A percentile compares a stretch with the other conserved stretches of the same genome.
Conservation (phyloP, 2,329 filamentous ascomycete species). For the Fusarium agapanthi region DNA sequence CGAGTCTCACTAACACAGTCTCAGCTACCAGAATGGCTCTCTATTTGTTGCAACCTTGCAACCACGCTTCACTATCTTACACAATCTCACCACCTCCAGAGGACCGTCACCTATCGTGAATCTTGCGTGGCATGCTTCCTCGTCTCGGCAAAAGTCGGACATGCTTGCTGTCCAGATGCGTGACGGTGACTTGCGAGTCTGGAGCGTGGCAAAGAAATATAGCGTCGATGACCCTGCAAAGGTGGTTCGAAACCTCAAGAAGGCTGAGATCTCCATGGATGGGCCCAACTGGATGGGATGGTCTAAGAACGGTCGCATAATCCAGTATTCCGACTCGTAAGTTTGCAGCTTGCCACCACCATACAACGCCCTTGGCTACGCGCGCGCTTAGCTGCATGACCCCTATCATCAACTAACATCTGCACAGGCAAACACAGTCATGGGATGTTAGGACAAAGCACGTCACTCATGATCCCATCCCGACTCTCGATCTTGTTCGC, state of each 20-base stretch:
- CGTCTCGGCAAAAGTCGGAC: slow-evolving; percentile 93
- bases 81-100: slow-evolving; percentile 86
- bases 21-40: slow-evolving; percentile 92
- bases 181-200: slow-evolving; percentile 92
- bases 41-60: slow-evolving; percentile 89
- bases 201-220: slow-evolving; percentile 90
- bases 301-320: slow-evolving; percentile 97
- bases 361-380: slow-evolving; percentile 46
- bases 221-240: slow-evolving; percentile 79
- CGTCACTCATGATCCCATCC: slow-evolving; percentile 88
- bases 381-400: slow-evolving; percentile 56
- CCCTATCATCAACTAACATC: slow-evolving; percentile 46
- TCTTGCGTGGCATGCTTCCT: slow-evolving; percentile 95
- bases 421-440: slow-evolving; percentile 80
- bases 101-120: slow-evolving; percentile 87
- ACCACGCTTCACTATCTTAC: slow-evolving; percentile 91
- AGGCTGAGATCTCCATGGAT: slow-evolving; percentile 74
- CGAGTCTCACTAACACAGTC: slow-evolving; percentile 17
- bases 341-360: slow-evolving; percentile 49
- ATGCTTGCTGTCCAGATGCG: slow-evolving; percentile 95
- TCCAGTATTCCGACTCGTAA: slow-evolving; percentile 91
- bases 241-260: slow-evolving; percentile 86
- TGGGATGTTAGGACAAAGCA: slow-evolving; percentile 99
- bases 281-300: slow-evolving; percentile 96
- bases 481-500: slow-evolving; percentile 81